Percentiles rank a stretch among this genome's conserved stretches.
Evolutionary conservation across 768 basidiomycete species (phyloP).

Genomic region (Boletus rubescentipes): DNA sequence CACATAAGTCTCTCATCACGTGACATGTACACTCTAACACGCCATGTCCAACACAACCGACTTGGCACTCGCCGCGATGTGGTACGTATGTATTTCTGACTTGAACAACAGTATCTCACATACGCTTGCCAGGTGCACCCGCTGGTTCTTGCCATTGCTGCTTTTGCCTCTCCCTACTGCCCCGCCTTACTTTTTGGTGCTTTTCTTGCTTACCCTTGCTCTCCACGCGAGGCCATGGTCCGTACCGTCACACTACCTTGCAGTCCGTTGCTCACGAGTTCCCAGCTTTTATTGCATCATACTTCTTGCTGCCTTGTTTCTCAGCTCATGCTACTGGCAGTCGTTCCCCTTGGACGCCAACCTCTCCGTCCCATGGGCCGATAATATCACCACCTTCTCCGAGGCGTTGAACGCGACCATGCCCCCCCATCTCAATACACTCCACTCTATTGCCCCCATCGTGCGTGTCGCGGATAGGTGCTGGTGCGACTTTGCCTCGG

Average conservation of each 20-base stretch:
- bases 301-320: conserved; percentile 76
- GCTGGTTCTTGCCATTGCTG: conserved; percentile 80
- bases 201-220: conserved; percentile 75
- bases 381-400: conserved; percentile 70
- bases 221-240: conserved; percentile 86
- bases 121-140: conserved; percentile 62
- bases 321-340: conserved; percentile 90
- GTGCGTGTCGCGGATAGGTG: conserved; percentile 76
- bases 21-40: conserved; percentile 3
- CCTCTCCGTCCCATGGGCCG: conserved; percentile 64
- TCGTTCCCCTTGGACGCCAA: conserved; percentile 66
- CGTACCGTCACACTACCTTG: conserved; percentile 24
- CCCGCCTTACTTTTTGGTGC: conserved; percentile 72
- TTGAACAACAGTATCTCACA: not conserved
- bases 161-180: conserved; percentile 78
- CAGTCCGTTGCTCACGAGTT: conserved; percentile 5
- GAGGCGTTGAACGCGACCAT: conserved; percentile 58
- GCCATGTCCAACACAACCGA: not conserved
- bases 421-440: conserved; percentile 37
- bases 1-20: conserved; percentile 21
- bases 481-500: conserved; percentile 77
- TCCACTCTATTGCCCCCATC: conserved; percentile 46
- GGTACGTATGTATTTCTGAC: conserved; percentile 41
- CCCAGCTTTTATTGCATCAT: conserved; percentile 84
- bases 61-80: conserved; percentile 39